Evolutionary conservation across 2,329 filamentous ascomycete species (phyloP).

Genomic region (Sarocladiaceae sp.): DNA sequence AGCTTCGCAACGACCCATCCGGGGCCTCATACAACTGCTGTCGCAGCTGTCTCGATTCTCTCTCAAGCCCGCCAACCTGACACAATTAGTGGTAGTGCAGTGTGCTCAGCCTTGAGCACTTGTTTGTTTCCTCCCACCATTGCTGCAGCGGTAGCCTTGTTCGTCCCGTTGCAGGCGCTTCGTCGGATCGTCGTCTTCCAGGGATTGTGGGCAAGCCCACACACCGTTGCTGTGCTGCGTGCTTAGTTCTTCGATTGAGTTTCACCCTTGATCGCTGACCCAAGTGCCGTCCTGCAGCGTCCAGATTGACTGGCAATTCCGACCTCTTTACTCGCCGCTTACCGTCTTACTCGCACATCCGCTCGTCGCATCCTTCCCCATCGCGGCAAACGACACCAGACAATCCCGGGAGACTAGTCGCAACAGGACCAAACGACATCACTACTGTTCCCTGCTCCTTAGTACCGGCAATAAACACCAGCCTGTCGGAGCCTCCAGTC

Average conservation of each 20-base stretch:
- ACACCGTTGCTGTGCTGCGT: not conserved
- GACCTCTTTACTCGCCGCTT: not conserved
- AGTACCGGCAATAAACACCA: slow-evolving; percentile 6
- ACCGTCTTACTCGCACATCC: not conserved
- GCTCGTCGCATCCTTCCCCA: slow-evolving; percentile 4
- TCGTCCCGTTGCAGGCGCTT: slow-evolving; percentile 5
- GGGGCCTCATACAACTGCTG: slow-evolving; percentile 10
- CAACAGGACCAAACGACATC: slow-evolving; percentile 8
- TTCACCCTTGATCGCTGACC: slow-evolving; percentile 4
- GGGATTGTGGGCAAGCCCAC: not conserved
- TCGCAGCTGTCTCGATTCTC: slow-evolving; percentile 11
- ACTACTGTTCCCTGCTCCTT: slow-evolving; percentile 1
- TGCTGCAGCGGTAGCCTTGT: not conserved
- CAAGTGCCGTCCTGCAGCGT: not conserved
- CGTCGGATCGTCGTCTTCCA: slow-evolving; percentile 7
- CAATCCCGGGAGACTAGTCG: slow-evolving; percentile 6
- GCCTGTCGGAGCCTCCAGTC: not conserved
- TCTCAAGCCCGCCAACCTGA: slow-evolving; percentile 9
- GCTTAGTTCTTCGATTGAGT: slow-evolving; percentile 1
- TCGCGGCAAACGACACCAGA: slow-evolving; percentile 7
- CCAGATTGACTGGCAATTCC: not conserved
- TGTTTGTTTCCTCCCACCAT: slow-evolving; percentile 2
- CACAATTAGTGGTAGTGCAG: slow-evolving; percentile 2
- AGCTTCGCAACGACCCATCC: slow-evolving; percentile 6
- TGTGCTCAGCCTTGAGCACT: not conserved